Evolutionary conservation across 208 protist species (phyloP), one percentile per base, ranked within the genome.

Genomic region (Wallacemonas sp.): DNA sequence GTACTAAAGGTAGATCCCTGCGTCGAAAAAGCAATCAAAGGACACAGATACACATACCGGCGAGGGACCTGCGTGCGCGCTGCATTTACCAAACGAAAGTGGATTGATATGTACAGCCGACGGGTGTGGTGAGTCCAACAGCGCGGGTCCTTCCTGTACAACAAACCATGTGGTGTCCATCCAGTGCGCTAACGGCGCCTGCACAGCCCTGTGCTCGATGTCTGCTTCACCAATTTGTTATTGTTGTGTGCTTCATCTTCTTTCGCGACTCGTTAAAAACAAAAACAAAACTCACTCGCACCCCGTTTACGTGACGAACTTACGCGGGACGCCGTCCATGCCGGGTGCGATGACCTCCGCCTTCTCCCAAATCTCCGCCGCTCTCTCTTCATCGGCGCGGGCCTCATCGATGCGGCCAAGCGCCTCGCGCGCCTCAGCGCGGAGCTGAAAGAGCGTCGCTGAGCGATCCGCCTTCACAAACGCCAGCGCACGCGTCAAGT

Each of bases 311-410:
- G 81, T 75, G 3, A 95, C 90, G 78, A 93, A 93, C 74, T 95
- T 95, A 55, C 76, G 84, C 29, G 87, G 80, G 2, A 68, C 68
- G 8, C 83, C 87, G n/a, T 79, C 72, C 82, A 95, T 87, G 52
- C 84, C 87, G 1, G 81, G 75, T n/a, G 67, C 36, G 49, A 95
- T 87, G 21, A 91, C 82, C 66, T 95, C 90, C 19, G 85, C 86
- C 70, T 90, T 80, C 61, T 95, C 90, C 87, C 90, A 95, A 61
- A 95, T 93, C 61, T 93, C 82, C 32, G 86, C 90, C 23, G 90
- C 90, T 21, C 81, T 49, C 70, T 92, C 80, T 62, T 95, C 90
- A 48, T 95, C 90, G 4, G 69, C 78, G 38, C 90, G 78, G n/a
- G 90, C 87, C 29, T 92, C 90, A 32, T 92, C 87, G 49, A 95